These are phyloP conservation scores for Pseudogymnoascus sp. DNA, from an alignment of 2,329 filamentous ascomycete species.

Conservation along the genomic window DNA sequence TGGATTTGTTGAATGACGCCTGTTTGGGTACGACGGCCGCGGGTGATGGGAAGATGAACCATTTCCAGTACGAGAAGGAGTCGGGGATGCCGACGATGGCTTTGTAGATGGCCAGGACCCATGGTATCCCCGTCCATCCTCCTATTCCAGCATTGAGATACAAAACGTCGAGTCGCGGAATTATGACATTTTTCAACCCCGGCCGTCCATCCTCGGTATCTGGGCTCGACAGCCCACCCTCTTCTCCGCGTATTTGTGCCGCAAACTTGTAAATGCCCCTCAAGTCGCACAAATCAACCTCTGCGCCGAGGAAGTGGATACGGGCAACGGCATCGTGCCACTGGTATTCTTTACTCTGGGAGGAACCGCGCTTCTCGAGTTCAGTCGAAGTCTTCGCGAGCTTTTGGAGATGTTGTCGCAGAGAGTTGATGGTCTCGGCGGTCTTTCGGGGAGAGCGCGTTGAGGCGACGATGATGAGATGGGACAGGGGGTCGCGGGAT, in stretches of 20 bases:
- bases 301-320: constrained; percentile 51
- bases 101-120: constrained; percentile 47
- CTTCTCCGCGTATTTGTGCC: constrained; percentile 16
- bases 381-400: constrained; percentile 47
- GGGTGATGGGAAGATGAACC: not conserved
- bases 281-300: constrained; percentile 55
- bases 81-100: constrained; percentile 9
- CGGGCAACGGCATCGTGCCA: constrained; percentile 40
- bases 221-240: constrained; percentile 22
- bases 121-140: constrained; percentile 76
- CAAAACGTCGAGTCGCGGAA: constrained; percentile 69
- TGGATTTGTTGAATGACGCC: constrained; percentile 33
- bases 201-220: constrained; percentile 24
- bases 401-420: constrained; percentile 55
- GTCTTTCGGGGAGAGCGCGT: constrained; percentile 72
- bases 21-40: constrained; percentile 7
- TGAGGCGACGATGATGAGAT: constrained; percentile 74
- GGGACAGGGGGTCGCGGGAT: constrained; percentile 56
- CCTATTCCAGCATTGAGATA: constrained; percentile 86
- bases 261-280: constrained; percentile 36
- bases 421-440: constrained; percentile 57
- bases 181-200: constrained; percentile 43
- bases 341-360: constrained; percentile 44
- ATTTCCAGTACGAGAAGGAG: constrained; percentile 9
- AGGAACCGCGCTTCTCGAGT: constrained; percentile 40